Conservation (phyloP, 495 filamentous ascomycete species). For the Terfezia boudieri region DNA sequence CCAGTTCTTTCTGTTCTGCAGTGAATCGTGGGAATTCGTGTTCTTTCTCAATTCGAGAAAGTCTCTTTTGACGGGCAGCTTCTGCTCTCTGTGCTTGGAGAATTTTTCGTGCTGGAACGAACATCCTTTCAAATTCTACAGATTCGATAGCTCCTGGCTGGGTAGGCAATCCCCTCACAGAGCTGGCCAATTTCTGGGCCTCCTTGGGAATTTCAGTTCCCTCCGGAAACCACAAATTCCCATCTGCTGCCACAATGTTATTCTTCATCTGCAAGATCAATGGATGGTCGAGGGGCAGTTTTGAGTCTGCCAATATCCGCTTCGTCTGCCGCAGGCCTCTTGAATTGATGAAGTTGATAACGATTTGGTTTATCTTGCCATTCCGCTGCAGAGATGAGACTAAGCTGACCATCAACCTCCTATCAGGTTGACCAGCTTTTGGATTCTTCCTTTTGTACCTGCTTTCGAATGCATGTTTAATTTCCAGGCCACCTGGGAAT, state of each 20-base stretch:
- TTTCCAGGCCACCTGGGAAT: constrained; percentile 47
- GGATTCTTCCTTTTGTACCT: constrained; percentile 17
- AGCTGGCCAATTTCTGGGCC: not conserved
- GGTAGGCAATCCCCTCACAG: constrained; percentile 10
- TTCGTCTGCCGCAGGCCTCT: constrained; percentile 34
- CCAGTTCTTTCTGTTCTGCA: constrained; percentile 18
- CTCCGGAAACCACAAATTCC: constrained; percentile 22
- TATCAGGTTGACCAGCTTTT: constrained; percentile 17
- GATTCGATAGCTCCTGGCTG: constrained; percentile 14
- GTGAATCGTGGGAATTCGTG: constrained; percentile 10
- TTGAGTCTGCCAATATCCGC: constrained; percentile 28
- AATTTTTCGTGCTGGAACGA: constrained; percentile 14
- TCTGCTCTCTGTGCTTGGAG: constrained; percentile 15
- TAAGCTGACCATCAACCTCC: constrained; percentile 20
- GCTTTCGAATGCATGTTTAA: constrained; percentile 43
- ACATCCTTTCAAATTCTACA: constrained; percentile 18
- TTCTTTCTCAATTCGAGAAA: not conserved
- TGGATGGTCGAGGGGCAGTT: constrained; percentile 28
- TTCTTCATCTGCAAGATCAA: constrained; percentile 30
- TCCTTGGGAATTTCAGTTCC: constrained; percentile 14
- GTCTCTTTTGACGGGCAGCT: constrained; percentile 1
- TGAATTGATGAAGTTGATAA: constrained; percentile 36
- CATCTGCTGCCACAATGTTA: constrained; percentile 28
- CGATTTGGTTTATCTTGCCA: constrained; percentile 34
- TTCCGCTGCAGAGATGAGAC: constrained; percentile 39